These are phyloP conservation scores for Monosporozyma servazzii DNA, from an alignment of 805 yeast genomes.

Conservation along the genomic window DNA sequence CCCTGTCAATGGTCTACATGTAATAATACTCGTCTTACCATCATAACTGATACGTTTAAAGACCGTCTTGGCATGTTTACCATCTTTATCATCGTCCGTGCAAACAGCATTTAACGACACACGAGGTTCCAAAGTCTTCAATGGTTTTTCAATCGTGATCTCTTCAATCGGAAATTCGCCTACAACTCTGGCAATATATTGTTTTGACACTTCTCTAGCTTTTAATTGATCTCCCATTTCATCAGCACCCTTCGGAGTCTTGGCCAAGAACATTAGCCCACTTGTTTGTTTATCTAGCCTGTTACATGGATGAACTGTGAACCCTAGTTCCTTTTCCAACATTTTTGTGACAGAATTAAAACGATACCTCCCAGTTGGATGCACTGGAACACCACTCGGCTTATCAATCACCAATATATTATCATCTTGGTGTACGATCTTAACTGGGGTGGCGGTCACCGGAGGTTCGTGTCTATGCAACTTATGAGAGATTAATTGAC, in stretches of 20 bases:
- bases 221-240: slow-evolving; percentile 60
- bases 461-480: slow-evolving; percentile 88
- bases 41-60: slow-evolving; percentile 63
- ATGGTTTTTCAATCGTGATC: slow-evolving; percentile 54
- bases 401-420: slow-evolving; percentile 76
- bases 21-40: slow-evolving; percentile 52
- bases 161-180: slow-evolving; percentile 69
- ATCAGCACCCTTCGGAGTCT: slow-evolving; percentile 70
- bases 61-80: slow-evolving; percentile 64
- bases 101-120: slow-evolving; percentile 52
- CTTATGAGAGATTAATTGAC: slow-evolving; percentile 70
- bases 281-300: slow-evolving; percentile 83
- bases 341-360: slow-evolving; percentile 68
- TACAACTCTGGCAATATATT: slow-evolving; percentile 76
- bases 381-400: slow-evolving; percentile 91
- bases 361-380: slow-evolving; percentile 83
- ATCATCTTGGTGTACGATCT: slow-evolving; percentile 63
- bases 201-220: slow-evolving; percentile 68
- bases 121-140: slow-evolving; percentile 64
- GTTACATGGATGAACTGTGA: slow-evolving; percentile 74
- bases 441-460: slow-evolving; percentile 47
- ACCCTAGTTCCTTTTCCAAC: slow-evolving; percentile 58
- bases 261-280: slow-evolving; percentile 86
- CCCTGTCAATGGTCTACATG: slow-evolving; percentile 82
- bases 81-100: slow-evolving; percentile 24